A percentile compares a stretch with the other conserved stretches of the same genome.
phyloP scores from a whole-genome alignment of 192 early-diverging fungal species.

The Coemansia sp. region DNA sequence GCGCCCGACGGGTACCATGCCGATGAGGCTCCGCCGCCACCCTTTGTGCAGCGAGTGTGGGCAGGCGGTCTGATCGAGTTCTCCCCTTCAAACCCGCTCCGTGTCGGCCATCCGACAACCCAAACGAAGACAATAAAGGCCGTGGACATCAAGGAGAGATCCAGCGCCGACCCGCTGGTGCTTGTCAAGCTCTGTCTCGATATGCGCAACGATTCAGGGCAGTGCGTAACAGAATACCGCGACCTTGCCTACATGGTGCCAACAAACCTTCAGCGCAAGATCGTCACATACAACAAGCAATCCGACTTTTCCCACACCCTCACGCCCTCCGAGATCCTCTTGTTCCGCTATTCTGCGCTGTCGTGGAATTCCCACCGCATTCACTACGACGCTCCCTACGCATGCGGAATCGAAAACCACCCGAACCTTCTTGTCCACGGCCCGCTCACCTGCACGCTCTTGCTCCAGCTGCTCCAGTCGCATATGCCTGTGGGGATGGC shows the following conservation, averaged over 20 bases:
- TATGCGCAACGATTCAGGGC: conserved; percentile 61
- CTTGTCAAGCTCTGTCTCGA: conserved; percentile 70
- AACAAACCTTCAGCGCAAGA: conserved; percentile 23
- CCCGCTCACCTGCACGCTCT: conserved; percentile 73
- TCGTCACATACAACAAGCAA: conserved; percentile 43
- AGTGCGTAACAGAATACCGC: conserved; percentile 64
- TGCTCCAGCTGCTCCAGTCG: conserved; percentile 64
- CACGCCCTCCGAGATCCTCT: conserved; percentile 64
- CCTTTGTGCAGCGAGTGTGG: conserved; percentile 83
- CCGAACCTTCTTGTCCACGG: conserved; percentile 75
- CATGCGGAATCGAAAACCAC: conserved; percentile 65
- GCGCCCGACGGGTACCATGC: conserved; percentile 82
- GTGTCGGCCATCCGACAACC: conserved; percentile 62
- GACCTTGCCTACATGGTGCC: conserved; percentile 66
- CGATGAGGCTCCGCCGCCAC: conserved; percentile 71
- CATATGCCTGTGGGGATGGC: conserved; percentile 41
- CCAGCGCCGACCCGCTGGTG: conserved; percentile 58
- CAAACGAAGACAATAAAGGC: conserved; percentile 60
- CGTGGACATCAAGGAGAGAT: conserved; percentile 57
- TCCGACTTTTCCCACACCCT: conserved; percentile 64
- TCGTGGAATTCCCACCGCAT: conserved; percentile 89
- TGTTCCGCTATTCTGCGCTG: conserved; percentile 87
- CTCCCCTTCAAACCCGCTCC: conserved; percentile 58
- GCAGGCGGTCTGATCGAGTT: conserved; percentile 73
- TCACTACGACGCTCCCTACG: conserved; percentile 79